These are phyloP conservation scores for Wickerhamomyces queroliae DNA, from an alignment of 805 yeast species.

Conservation along the genomic window DNA sequence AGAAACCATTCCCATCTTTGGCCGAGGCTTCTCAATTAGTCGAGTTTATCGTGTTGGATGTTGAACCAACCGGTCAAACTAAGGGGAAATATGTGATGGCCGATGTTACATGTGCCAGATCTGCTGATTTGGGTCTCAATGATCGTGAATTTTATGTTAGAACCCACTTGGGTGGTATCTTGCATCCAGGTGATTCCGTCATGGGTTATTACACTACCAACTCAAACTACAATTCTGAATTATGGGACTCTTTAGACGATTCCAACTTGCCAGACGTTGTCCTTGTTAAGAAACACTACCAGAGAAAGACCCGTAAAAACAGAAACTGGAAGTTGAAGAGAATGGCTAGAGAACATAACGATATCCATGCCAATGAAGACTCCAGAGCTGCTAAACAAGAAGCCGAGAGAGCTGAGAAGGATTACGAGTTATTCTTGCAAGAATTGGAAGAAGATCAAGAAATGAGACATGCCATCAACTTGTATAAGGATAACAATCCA, in stretches of 20 bases:
- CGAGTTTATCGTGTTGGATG: conserved; percentile 88
- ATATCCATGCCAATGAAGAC: conserved; percentile 69
- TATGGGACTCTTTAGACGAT: conserved; percentile 65
- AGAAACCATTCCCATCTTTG: conserved; percentile 71
- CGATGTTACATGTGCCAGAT: conserved; percentile 86
- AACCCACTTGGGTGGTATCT: conserved; percentile 88
- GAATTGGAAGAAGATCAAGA: conserved; percentile 97
- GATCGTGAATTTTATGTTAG: conserved; percentile 80
- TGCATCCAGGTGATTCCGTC: conserved; percentile 95
- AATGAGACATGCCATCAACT: conserved; percentile 81
- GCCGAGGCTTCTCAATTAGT: conserved; percentile 70
- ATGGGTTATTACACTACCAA: conserved; percentile 85
- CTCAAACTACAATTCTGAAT: conserved; percentile 82
- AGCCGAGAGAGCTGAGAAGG: conserved; percentile 87
- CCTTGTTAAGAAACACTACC: conserved; percentile 82
- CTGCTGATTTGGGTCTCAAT: conserved; percentile 81
- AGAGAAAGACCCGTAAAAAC: conserved; percentile 71
- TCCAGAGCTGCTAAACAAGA: conserved; percentile 81
- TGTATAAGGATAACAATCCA: conserved; percentile 61
- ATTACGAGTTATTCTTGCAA: conserved; percentile 92
- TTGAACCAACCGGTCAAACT: conserved; percentile 82
- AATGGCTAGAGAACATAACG: conserved; percentile 95
- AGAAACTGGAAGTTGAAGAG: conserved; percentile 91
- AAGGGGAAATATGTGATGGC: conserved; percentile 79
- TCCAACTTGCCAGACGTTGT: conserved; percentile 78